Evolutionary conservation across 768 basidiomycete genomes (phyloP), one percentile per base, ranked within the genome.

Genomic region (Rhodotorula toruloides): DNA sequence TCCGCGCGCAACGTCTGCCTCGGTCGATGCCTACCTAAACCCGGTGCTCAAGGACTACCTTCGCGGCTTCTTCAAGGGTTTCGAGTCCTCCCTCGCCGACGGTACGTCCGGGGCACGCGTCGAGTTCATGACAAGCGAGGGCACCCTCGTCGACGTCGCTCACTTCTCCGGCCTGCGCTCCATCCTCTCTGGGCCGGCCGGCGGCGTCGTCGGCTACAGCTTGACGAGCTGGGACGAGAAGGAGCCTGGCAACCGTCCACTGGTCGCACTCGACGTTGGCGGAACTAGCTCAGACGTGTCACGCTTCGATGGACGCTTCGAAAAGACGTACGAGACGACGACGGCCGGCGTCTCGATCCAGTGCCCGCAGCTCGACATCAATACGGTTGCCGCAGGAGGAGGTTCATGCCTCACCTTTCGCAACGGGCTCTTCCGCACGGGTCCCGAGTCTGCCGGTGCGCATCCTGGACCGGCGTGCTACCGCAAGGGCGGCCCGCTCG

Each of bases 51-150:
- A 81, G 16, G 82, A 85, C 19, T 97, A 97, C 74, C 82, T 97
- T 8, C 88, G 91, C 67, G 91, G 91, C 0, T 97, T 97, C 81
- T 94, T 92, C 77, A 78, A 80, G 43, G 91, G 91, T 0, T 96
- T 97, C 72, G 90, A 93, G 66, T 65, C 67, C 9, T 25, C 74
- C 34, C 67, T 56, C 58, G 68, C 29, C 58, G 65, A 31, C 39
- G 65, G 36, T 47, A 58, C 55, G 49, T 85, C 85, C 67, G 62
- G 85, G 86, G 2, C 72, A 12, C 79, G 89, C 4, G 91, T 96
- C 39, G 91, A 93, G 75, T 97, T 97, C 75, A 98, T 97, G 94
- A 88, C 87, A 42, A 90, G 88, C 60, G 93, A 98, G 74, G 94
- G 91, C 10, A 89, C 90, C 12, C 79, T 93, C 16, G 79, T 91